These are phyloP conservation scores for Rhodocollybia butyracea DNA, from an alignment of 768 basidiomycete species.

Conservation along the genomic window DNA sequence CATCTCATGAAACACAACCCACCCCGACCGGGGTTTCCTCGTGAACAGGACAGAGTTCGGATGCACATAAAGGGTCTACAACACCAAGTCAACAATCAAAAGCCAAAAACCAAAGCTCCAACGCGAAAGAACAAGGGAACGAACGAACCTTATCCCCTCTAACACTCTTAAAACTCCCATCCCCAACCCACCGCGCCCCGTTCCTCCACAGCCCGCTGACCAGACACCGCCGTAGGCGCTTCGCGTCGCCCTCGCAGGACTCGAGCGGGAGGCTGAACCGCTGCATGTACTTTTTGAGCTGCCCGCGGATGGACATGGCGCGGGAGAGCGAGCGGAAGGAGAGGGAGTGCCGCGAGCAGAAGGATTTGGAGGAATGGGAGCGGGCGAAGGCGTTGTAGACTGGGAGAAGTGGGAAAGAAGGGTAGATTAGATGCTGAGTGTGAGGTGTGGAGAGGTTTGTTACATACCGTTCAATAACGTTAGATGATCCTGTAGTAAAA, in stretches of 20 bases:
- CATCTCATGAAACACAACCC: slow-evolving; percentile 95
- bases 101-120: too few relatives aligned
- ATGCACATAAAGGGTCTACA: slow-evolving; percentile 86
- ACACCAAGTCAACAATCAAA: too few relatives aligned
- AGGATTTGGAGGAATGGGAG: slow-evolving; percentile 80
- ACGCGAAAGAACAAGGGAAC: not conserved
- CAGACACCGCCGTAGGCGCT: slow-evolving; percentile 80
- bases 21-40: slow-evolving; percentile 83
- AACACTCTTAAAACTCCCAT: slow-evolving; percentile 91
- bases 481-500: slow-evolving; percentile 73
- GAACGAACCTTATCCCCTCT: slow-evolving; percentile 73
- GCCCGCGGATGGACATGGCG: slow-evolving; percentile 91
- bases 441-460: not conserved
- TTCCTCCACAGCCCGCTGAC: slow-evolving; percentile 94
- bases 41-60: slow-evolving; percentile 95
- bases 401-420: too few relatives aligned
- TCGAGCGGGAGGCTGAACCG: slow-evolving; percentile 79
- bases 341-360: slow-evolving; percentile 91
- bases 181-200: slow-evolving; percentile 85
- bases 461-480: slow-evolving; percentile 84
- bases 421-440: not conserved
- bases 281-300: slow-evolving; percentile 92
- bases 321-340: slow-evolving; percentile 94
- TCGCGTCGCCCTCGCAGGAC: slow-evolving; percentile 88
- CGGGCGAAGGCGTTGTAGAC: slow-evolving; percentile 91